These are phyloP conservation scores for Citrus reticulata DNA, from an alignment of 345 rosid species.

Conservation along the genomic window DNA sequence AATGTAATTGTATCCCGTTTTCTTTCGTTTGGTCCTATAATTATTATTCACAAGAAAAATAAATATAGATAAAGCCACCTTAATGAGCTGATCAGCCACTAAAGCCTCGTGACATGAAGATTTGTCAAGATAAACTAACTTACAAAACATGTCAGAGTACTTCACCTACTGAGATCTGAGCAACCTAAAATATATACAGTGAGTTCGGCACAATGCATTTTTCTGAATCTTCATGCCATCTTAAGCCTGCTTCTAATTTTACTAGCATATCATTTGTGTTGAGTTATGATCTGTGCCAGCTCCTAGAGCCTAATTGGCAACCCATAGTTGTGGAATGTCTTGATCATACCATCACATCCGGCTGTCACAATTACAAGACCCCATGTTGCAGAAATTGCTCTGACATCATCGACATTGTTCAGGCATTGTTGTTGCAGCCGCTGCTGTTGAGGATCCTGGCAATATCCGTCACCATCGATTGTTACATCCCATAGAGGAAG, in stretches of 20 bases:
- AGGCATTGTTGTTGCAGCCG: not conserved
- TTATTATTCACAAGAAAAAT: not conserved
- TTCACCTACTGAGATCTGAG: not conserved
- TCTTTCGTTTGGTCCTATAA: not conserved
- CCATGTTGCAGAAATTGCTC: slow-evolving; percentile 49
- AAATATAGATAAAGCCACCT: not conserved
- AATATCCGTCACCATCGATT: not conserved
- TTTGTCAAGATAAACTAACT: not conserved
- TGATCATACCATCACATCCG: slow-evolving; percentile 65
- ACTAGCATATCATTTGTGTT: too few relatives aligned
- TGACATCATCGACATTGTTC: not conserved
- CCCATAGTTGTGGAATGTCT: slow-evolving; percentile 76
- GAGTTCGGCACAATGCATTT: not conserved
- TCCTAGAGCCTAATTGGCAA: slow-evolving; percentile 40
- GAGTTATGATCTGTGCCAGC: not conserved
- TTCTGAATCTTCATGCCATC: not conserved
- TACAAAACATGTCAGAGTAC: slow-evolving; percentile 1
- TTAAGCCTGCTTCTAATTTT: not conserved
- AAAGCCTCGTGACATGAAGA: not conserved
- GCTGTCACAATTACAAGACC: slow-evolving; percentile 78
- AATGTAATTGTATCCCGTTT: not conserved
- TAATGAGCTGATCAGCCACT: not conserved
- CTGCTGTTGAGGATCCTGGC: not conserved
- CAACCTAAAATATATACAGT: not conserved
- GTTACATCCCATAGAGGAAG: slow-evolving; percentile 44